phyloP scores from a whole-genome alignment of 2,329 filamentous ascomycete genomes.

The Akanthomyces dipterigenus region DNA sequence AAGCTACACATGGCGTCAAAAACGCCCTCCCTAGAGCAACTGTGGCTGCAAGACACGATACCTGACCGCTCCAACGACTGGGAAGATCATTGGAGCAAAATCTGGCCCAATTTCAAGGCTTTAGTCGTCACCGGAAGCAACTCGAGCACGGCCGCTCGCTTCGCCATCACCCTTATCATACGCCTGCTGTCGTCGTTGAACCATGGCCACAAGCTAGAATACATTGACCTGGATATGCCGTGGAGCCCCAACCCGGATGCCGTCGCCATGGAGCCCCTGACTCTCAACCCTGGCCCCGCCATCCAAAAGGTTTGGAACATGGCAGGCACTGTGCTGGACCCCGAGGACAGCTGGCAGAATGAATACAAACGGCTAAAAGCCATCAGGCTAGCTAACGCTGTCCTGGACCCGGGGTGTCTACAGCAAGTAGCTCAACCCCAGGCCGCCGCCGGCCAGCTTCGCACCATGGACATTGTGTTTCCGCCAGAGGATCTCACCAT shows the following conservation, averaged over 20 bases:
- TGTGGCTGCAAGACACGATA: slow-evolving; percentile 24
- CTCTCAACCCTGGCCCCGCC: background rate
- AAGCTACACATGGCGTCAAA: slow-evolving; percentile 22
- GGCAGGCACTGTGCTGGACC: slow-evolving; percentile 5
- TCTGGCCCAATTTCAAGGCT: slow-evolving; percentile 26
- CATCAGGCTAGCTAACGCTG: slow-evolving; percentile 22
- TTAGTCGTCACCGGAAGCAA: slow-evolving; percentile 20
- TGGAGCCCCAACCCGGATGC: slow-evolving; percentile 13
- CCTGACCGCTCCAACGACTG: slow-evolving; percentile 14
- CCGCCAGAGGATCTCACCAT: slow-evolving; percentile 21
- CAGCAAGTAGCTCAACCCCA: slow-evolving; percentile 20
- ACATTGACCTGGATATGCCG: slow-evolving; percentile 26
- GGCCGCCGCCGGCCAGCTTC: slow-evolving; percentile 22
- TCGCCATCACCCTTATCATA: slow-evolving; percentile 3
- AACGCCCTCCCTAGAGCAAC: slow-evolving; percentile 26
- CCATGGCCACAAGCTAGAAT: slow-evolving; percentile 20
- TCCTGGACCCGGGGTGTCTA: slow-evolving; percentile 20
- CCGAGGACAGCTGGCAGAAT: slow-evolving; percentile 2
- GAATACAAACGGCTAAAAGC: slow-evolving; percentile 9
- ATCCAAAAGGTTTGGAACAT: slow-evolving; percentile 9
- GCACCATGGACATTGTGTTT: slow-evolving; percentile 31
- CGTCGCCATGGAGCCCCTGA: slow-evolving; percentile 5
- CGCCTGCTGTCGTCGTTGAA: slow-evolving; percentile 21
- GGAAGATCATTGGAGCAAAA: slow-evolving; percentile 15
- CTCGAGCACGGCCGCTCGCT: slow-evolving; percentile 13